phyloP scores from a whole-genome alignment of 1,284 basidiomycete species.

The Agroathelia rolfsii region DNA sequence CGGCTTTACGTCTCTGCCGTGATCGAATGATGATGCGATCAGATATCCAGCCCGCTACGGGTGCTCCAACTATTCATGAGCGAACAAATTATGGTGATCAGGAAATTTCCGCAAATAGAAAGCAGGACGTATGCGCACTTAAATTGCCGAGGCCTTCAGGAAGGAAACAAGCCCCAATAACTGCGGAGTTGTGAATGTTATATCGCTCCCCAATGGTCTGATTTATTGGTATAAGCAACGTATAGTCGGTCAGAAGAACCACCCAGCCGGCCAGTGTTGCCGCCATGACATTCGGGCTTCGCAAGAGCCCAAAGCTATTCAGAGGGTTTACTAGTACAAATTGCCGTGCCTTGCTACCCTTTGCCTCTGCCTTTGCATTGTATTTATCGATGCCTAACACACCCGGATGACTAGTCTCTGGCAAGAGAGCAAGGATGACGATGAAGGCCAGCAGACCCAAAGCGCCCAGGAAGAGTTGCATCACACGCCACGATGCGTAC shows the following conservation, averaged over 20 bases:
- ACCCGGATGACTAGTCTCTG: constrained; percentile 60
- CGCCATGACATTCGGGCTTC: constrained; percentile 47
- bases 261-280: constrained; percentile 33
- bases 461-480: constrained; percentile 44
- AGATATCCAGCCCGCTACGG: constrained; percentile 29
- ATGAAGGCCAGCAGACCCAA: constrained; percentile 34
- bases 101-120: too few species aligned
- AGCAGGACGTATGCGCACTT: constrained; percentile 22
- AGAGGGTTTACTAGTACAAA: constrained; percentile 54
- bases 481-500: constrained; percentile 60
- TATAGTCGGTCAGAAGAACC: constrained; percentile 33
- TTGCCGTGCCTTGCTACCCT: constrained; percentile 15
- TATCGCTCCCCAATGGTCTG: constrained; percentile 43
- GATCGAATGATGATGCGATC: constrained; percentile 28
- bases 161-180: constrained; percentile 53
- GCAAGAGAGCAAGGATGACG: constrained; percentile 42
- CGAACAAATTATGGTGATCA: too few species aligned
- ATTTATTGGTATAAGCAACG: constrained; percentile 24
- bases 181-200: constrained; percentile 44
- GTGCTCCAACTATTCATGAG: constrained; percentile 29
- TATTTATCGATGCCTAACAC: constrained; percentile 35
- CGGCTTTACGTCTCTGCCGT: constrained; percentile 25
- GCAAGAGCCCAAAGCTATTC: constrained; percentile 36
- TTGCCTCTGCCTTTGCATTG: neutral
- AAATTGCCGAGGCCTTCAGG: constrained; percentile 54